A percentile compares a stretch with the other conserved stretches of the same genome.
These are phyloP conservation scores for Taiozyma sp. DNA, from an alignment of 1,139 yeast species.

Conservation along the genomic window DNA sequence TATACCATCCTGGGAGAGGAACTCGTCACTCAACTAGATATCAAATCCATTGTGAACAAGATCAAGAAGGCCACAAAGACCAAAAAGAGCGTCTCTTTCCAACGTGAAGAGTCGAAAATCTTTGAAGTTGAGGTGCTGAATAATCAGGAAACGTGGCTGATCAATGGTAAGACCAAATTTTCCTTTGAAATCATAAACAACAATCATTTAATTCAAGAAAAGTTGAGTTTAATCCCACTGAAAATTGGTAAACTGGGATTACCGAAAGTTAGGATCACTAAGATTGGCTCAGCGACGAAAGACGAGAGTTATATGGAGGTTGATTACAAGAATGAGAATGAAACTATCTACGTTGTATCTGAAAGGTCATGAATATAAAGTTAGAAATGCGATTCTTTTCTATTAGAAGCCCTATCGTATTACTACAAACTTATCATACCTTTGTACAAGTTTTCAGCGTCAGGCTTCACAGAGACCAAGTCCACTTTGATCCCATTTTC, in stretches of 20 bases:
- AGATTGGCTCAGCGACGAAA: slow-evolving; percentile 28
- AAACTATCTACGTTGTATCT: slow-evolving; percentile 67
- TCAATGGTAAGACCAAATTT: slow-evolving; percentile 58
- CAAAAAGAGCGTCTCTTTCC: slow-evolving; percentile 28
- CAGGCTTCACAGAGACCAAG: slow-evolving; percentile 69
- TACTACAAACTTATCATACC: slow-evolving; percentile 25
- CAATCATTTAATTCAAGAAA: slow-evolving; percentile 22
- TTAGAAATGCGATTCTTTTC: background rate
- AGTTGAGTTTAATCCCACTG: slow-evolving; percentile 61
- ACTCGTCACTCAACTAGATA: slow-evolving; percentile 37
- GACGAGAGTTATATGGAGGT: slow-evolving; percentile 46
- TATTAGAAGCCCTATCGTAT: background rate
- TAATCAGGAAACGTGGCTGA: slow-evolving; percentile 54
- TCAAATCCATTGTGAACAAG: slow-evolving; percentile 37
- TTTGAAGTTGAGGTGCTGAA: slow-evolving; percentile 35
- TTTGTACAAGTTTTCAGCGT: slow-evolving; percentile 49
- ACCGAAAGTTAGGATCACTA: slow-evolving; percentile 54
- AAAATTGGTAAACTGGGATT: slow-evolving; percentile 66
- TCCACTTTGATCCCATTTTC: slow-evolving; percentile 49
- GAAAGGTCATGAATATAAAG: slow-evolving; percentile 32
- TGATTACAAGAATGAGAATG: slow-evolving; percentile 61
- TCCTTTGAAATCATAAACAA: slow-evolving; percentile 32
- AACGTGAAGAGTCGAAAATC: slow-evolving; percentile 16
- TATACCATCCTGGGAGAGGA: slow-evolving; percentile 58
- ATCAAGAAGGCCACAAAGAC: slow-evolving; percentile 4